Evolutionary conservation across 2,329 filamentous ascomycete genomes (phyloP).

Genomic region (Botrytis sinoallii): DNA sequence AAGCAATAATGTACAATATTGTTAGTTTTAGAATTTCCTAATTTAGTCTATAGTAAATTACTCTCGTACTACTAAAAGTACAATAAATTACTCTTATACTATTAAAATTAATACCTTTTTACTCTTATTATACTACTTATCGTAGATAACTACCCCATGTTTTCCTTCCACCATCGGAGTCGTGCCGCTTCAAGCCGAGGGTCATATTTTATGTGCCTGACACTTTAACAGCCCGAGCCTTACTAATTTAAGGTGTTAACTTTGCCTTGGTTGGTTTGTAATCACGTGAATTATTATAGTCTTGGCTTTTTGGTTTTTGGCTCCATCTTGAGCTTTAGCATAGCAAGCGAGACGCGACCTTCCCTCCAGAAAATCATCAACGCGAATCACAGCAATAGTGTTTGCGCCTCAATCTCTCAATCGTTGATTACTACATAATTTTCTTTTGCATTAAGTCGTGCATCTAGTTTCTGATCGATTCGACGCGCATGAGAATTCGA

Average conservation of each 20-base stretch:
- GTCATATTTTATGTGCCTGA: not conserved
- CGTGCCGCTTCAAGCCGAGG: conserved; percentile 18
- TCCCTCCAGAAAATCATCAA: conserved; percentile 18
- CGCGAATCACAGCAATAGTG: conserved; percentile 16
- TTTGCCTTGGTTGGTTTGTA: not conserved
- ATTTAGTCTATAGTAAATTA: too few species aligned
- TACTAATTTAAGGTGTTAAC: not conserved
- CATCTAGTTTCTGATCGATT: not conserved
- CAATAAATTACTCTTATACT: too few species aligned
- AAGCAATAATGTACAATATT: conserved; percentile 47
- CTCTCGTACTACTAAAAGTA: too few species aligned
- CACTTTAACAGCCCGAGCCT: not conserved
- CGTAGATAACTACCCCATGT: conserved; percentile 13
- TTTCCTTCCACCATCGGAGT: conserved; percentile 10
- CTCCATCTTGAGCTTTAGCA: conserved; percentile 17
- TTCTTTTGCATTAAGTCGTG: not conserved
- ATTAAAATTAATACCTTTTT: too few species aligned
- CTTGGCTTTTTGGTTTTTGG: conserved; percentile 17
- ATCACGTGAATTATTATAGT: conserved; percentile 11
- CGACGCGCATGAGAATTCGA: conserved; percentile 22
- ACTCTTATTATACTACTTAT: too few species aligned
- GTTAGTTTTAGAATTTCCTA: conserved; percentile 21
- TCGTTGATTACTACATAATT: conserved; percentile 5
- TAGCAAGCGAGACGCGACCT: conserved; percentile 18
- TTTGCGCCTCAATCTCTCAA: conserved; percentile 19